Percentiles rank a stretch among this genome's conserved stretches.
phyloP scores from a whole-genome alignment of 164 flowering plant species.

The Vitis cinerea region DNA sequence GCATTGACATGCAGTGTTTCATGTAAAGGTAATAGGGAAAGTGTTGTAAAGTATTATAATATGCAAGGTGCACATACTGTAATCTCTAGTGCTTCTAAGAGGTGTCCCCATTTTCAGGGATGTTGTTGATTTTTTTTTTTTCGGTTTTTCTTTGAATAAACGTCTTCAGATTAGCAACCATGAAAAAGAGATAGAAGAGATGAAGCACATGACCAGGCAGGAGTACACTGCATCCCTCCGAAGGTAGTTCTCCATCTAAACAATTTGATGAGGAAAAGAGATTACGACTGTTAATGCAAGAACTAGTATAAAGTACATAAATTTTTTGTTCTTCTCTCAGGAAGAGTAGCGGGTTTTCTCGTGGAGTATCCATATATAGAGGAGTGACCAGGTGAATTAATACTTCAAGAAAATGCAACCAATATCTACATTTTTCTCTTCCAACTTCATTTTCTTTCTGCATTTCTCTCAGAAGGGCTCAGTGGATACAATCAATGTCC shows the following conservation, averaged over 20 bases:
- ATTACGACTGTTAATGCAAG: too few relatives aligned
- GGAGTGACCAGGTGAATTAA: conserved; percentile 74
- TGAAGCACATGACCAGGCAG: conserved; percentile 97
- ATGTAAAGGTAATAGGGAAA: background rate
- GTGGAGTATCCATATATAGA: conserved; percentile 93
- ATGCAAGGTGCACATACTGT: background rate
- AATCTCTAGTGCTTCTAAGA: background rate
- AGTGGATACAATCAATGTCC: too few relatives aligned
- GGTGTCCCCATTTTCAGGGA: background rate
- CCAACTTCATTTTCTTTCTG: too few relatives aligned
- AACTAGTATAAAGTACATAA: too few relatives aligned
- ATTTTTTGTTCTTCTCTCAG: conserved; percentile 34
- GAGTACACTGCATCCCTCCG: conserved; percentile 87
- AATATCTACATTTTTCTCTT: too few relatives aligned
- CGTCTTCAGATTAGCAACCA: conserved; percentile 61
- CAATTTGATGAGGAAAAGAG: too few relatives aligned
- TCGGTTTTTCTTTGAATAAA: background rate
- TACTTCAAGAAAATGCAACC: too few relatives aligned
- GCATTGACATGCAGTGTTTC: background rate
- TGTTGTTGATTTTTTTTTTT: conserved; percentile 1
- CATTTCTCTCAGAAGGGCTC: too few relatives aligned
- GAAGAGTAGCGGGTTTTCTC: conserved; percentile 95
- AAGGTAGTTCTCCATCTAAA: conserved; percentile 42
- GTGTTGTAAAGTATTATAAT: background rate
- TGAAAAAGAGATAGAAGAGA: conserved; percentile 85